Evolutionary conservation across 768 basidiomycete species (phyloP).

Genomic region (Kwoniella sp.): DNA sequence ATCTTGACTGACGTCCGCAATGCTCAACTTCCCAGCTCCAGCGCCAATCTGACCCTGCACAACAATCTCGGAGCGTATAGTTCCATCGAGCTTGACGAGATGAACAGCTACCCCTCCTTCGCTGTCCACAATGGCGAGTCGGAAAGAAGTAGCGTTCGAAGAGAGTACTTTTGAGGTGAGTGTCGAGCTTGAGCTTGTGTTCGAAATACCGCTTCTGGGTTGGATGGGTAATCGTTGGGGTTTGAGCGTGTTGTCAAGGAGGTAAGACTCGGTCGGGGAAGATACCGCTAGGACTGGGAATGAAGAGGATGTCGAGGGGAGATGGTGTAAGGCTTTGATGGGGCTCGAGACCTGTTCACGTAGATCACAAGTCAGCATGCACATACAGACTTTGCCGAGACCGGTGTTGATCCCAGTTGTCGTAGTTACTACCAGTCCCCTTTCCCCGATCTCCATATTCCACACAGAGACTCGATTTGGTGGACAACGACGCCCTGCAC

Average conservation of each 20-base stretch:
- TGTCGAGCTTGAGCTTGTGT: conserved; percentile 7
- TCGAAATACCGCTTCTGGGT: background rate
- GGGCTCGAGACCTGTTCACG: conserved; percentile 13
- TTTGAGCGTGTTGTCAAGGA: conserved; percentile 10
- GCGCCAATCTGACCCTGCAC: conserved; percentile 20
- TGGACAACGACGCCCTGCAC: too few species aligned
- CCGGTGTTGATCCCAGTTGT: too few species aligned
- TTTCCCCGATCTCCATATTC: too few species aligned
- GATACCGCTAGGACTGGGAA: conserved; percentile 28
- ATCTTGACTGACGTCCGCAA: conserved; percentile 30
- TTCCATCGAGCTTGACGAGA: conserved; percentile 8
- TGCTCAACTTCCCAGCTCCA: conserved; percentile 8
- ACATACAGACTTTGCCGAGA: background rate
- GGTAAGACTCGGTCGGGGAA: conserved; percentile 3
- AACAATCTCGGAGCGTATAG: conserved; percentile 13
- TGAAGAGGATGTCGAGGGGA: conserved; percentile 1
- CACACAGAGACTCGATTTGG: too few species aligned
- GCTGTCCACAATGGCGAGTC: conserved; percentile 27
- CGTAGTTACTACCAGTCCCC: too few species aligned
- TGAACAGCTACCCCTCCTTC: conserved; percentile 17
- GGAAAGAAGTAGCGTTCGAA: conserved; percentile 1
- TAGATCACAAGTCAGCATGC: background rate
- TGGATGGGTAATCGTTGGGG: background rate
- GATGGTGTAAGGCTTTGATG: conserved; percentile 29
- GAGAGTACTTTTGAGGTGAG: conserved; percentile 21